Evolutionary conservation across 176 grass and related monocot genomes (phyloP).

Genomic region (Rhipidocladum racemiflorum): DNA sequence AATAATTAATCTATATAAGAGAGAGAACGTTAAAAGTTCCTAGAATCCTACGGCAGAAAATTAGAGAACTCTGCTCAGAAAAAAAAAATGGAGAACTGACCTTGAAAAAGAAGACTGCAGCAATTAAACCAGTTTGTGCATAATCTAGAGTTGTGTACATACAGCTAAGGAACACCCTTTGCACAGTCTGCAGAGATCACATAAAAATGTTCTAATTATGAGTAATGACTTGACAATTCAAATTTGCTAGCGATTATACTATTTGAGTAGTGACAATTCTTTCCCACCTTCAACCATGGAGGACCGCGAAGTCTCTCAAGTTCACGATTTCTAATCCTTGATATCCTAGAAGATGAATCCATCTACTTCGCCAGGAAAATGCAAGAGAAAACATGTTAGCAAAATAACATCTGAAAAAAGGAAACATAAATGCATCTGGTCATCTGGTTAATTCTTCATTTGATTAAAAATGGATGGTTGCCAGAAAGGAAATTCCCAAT

Average conservation of each 20-base stretch:
- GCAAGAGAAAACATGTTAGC: constrained; percentile 24
- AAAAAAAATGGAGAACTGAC: constrained; percentile 35
- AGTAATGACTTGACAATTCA: not conserved
- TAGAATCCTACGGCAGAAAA: not conserved
- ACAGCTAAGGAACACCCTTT: constrained; percentile 71
- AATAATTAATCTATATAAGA: constrained; percentile 15
- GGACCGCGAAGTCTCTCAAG: constrained; percentile 80
- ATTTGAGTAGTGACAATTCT: constrained; percentile 17
- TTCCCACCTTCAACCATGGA: constrained; percentile 81
- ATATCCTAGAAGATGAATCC: constrained; percentile 96
- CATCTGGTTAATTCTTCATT: constrained; percentile 14
- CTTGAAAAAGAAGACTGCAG: constrained; percentile 99
- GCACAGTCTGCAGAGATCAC: constrained; percentile 61
- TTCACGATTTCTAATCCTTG: constrained; percentile 93
- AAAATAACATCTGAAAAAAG: constrained; percentile 16
- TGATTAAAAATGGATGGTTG: not conserved
- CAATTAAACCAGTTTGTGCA: constrained; percentile 96
- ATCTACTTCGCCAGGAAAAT: constrained; percentile 60
- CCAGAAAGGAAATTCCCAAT: not conserved
- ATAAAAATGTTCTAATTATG: constrained; percentile 6
- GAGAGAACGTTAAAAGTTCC: not conserved
- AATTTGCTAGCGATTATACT: constrained; percentile 10
- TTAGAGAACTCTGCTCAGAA: constrained; percentile 3
- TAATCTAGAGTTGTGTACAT: constrained; percentile 87
- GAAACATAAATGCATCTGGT: not conserved